Evolutionary conservation across 78 protist species (phyloP).

Genomic region (Guillardia theta): DNA sequence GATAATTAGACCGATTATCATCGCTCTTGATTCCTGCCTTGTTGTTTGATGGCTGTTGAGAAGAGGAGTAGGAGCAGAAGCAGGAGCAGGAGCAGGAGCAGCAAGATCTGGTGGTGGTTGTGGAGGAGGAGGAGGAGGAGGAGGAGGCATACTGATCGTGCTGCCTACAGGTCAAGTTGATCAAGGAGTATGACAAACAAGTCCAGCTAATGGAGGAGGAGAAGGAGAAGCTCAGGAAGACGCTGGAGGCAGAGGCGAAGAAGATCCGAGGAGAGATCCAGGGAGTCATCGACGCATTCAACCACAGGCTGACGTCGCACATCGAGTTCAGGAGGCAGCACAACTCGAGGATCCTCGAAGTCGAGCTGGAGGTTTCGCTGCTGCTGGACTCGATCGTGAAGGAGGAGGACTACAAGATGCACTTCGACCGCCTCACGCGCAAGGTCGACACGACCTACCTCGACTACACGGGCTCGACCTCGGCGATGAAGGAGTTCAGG

Average conservation of each 20-base stretch:
- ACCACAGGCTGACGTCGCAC: not conserved
- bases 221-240: not conserved
- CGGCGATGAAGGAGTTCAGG: not conserved
- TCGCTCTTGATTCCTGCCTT: too few relatives aligned
- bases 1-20: too few relatives aligned
- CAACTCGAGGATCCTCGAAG: slow-evolving; percentile 24
- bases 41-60: too few relatives aligned
- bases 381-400: not conserved
- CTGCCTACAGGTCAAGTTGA: not conserved
- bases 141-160: too few relatives aligned
- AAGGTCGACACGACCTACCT: not conserved
- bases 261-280: slow-evolving; percentile 18
- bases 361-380: slow-evolving; percentile 29
- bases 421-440: not conserved
- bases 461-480: not conserved
- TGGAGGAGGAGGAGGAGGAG: too few relatives aligned
- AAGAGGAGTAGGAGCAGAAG: too few relatives aligned
- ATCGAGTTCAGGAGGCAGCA: not conserved
- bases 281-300: slow-evolving; percentile 1
- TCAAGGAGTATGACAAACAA: not conserved
- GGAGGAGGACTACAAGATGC: not conserved
- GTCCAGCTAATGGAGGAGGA: not conserved
- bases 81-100: too few relatives aligned
- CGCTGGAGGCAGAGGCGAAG: slow-evolving; percentile 40
- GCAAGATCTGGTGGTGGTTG: too few relatives aligned